Evolutionary conservation across 225 moss, liverwort and hornwort species (phyloP).

Genomic region (Bryoerythrophyllum caledonicum): DNA sequence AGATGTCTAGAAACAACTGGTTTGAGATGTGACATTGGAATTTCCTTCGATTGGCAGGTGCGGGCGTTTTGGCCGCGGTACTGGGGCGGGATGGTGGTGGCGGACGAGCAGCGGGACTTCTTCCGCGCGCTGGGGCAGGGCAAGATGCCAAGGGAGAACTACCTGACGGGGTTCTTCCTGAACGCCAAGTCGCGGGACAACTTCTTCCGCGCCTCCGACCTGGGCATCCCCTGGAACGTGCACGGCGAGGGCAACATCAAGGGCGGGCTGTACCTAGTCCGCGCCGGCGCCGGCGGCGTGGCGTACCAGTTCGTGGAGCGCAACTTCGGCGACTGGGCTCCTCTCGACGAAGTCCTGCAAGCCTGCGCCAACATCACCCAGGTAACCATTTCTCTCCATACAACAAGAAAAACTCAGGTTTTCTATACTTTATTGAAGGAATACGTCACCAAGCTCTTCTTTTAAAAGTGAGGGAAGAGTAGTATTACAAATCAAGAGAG

Average conservation of each 20-base stretch:
- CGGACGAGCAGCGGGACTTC: conserved; percentile 60
- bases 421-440: too few relatives aligned
- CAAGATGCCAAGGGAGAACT: conserved; percentile 44
- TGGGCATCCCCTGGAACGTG: conserved; percentile 46
- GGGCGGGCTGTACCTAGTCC: conserved; percentile 70
- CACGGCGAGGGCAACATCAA: conserved; percentile 65
- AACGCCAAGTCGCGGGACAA: conserved; percentile 41
- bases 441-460: too few relatives aligned
- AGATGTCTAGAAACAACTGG: too few relatives aligned
- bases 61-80: conserved; percentile 87
- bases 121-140: conserved; percentile 83
- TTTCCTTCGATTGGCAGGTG: too few relatives aligned
- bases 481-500: too few relatives aligned
- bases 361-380: conserved; percentile 46
- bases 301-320: conserved; percentile 83
- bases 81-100: conserved; percentile 76
- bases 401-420: too few relatives aligned
- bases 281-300: conserved; percentile 53
- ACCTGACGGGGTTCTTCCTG: conserved; percentile 56
- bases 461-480: too few relatives aligned
- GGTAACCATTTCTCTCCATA: not conserved
- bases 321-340: conserved; percentile 83
- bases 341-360: conserved; percentile 69
- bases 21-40: too few relatives aligned
- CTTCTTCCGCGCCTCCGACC: conserved; percentile 42